These are phyloP conservation scores for Chloromonas sp. DNA, from an alignment of 163 green algal genomes.

Conservation along the genomic window DNA sequence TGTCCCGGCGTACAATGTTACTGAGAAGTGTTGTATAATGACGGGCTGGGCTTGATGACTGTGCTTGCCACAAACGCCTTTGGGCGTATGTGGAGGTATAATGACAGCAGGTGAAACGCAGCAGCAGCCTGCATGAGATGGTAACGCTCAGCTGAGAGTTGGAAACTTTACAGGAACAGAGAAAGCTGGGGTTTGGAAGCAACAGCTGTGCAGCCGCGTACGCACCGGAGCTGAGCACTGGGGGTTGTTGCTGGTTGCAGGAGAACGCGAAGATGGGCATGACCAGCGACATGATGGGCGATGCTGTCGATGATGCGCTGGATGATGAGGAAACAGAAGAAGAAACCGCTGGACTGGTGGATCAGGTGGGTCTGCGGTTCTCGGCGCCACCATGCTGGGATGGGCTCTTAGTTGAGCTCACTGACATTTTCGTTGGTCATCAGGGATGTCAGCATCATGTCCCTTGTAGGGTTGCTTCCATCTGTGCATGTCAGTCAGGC, in stretches of 20 bases:
- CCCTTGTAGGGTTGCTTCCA: not conserved
- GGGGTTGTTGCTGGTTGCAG: not conserved
- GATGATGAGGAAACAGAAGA: slow-evolving; percentile 67
- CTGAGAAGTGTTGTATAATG: too few species aligned
- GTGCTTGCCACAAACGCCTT: too few species aligned
- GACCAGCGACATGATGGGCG: slow-evolving; percentile 73
- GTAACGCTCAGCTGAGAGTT: too few species aligned
- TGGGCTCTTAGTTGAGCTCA: not conserved
- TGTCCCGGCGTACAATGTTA: too few species aligned
- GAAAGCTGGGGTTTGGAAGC: too few species aligned
- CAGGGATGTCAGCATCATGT: not conserved
- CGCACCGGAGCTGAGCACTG: too few species aligned
- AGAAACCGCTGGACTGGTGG: slow-evolving; percentile 72
- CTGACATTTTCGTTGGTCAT: not conserved
- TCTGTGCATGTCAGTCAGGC: not conserved
- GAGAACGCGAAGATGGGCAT: slow-evolving; percentile 63
- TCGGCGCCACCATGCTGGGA: not conserved
- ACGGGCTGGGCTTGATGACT: too few species aligned
- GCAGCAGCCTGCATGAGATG: too few species aligned
- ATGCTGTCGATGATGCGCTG: slow-evolving; percentile 65
- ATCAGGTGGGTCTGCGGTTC: slow-evolving; percentile 41
- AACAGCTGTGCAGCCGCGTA: too few species aligned
- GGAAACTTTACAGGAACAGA: too few species aligned
- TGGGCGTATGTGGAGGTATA: too few species aligned
- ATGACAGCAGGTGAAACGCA: too few species aligned